A percentile compares a stretch with the other conserved stretches of the same genome.
Conservation (phyloP, 2,329 filamentous ascomycete genomes). For the Aspergillus floridensis region DNA sequence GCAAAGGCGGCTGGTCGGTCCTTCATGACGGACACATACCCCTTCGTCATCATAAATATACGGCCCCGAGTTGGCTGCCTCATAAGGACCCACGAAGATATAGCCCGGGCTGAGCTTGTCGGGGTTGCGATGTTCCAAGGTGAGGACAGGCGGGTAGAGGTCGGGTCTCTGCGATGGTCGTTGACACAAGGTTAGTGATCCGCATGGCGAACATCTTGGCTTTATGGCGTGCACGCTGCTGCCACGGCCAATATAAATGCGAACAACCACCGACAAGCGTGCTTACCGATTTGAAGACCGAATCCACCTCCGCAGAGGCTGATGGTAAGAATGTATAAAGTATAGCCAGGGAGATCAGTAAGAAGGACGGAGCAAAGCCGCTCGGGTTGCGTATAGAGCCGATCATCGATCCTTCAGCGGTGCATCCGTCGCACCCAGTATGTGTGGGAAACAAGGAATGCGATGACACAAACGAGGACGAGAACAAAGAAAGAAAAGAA, state of each 20-base stretch:
- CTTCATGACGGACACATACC: constrained; percentile 24
- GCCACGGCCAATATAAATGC: background rate
- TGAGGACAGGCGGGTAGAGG: constrained; percentile 37
- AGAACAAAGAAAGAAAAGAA: background rate
- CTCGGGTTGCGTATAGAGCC: constrained; percentile 15
- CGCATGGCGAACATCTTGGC: constrained; percentile 7
- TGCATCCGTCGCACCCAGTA: constrained; percentile 5
- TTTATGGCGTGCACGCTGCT: constrained; percentile 1
- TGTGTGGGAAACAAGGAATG: constrained; percentile 16
- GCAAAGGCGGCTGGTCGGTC: background rate
- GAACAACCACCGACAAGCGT: background rate
- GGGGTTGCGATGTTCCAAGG: constrained; percentile 27
- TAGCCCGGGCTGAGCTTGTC: constrained; percentile 47
- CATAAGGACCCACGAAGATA: constrained; percentile 52
- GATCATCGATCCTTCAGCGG: constrained; percentile 26
- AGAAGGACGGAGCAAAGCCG: constrained; percentile 12
- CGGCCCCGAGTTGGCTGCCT: constrained; percentile 48
- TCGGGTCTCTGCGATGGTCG: constrained; percentile 36
- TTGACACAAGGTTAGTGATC: constrained; percentile 1
- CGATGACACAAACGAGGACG: constrained; percentile 1
- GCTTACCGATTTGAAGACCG: constrained; percentile 39
- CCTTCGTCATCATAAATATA: constrained; percentile 54
- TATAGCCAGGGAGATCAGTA: background rate
- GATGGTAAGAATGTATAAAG: constrained; percentile 7
- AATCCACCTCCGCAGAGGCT: constrained; percentile 29